Evolutionary conservation across 495 filamentous ascomycete species (phyloP).

Genomic region (Penicillium mononematosum): DNA sequence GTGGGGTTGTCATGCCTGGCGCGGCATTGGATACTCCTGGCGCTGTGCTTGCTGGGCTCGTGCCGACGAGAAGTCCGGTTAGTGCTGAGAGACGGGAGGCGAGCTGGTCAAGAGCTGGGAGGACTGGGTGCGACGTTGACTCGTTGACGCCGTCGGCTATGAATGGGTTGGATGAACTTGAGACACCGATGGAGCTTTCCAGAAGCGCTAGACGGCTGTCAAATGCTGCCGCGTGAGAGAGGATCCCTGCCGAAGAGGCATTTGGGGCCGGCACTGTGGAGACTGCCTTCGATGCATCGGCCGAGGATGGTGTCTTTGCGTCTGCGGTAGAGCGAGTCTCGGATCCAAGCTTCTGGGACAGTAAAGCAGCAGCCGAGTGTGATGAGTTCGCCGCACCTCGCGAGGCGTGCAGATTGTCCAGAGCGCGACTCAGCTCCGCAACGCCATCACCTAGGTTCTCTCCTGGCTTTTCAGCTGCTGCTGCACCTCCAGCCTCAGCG

Average conservation of each 20-base stretch:
- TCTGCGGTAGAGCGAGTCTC: conserved; percentile 12
- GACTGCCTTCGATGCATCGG: conserved; percentile 1
- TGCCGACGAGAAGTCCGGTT: conserved; percentile 44
- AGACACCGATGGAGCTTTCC: conserved; percentile 79
- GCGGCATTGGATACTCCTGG: conserved; percentile 28
- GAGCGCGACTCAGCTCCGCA: conserved; percentile 60
- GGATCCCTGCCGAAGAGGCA: conserved; percentile 54
- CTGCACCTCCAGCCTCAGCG: neutral
- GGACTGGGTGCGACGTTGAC: conserved; percentile 70
- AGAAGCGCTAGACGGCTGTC: conserved; percentile 74
- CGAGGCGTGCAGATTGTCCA: conserved; percentile 55
- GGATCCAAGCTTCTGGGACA: conserved; percentile 36
- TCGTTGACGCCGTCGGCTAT: conserved; percentile 56
- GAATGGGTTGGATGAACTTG: conserved; percentile 63
- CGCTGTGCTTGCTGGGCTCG: conserved; percentile 33
- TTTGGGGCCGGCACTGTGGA: conserved; percentile 10
- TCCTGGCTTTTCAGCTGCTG: conserved; percentile 24
- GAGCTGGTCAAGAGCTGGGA: conserved; percentile 71
- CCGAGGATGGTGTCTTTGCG: conserved; percentile 7
- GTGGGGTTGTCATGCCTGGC: conserved; percentile 34
- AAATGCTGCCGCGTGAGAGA: conserved; percentile 83
- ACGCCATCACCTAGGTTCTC: conserved; percentile 46
- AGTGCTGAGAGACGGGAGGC: conserved; percentile 45
- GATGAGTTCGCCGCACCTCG: conserved; percentile 24
- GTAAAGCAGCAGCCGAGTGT: conserved; percentile 37